A percentile compares a stretch with the other conserved stretches of the same genome.
phyloP scores from a whole-genome alignment of 805 yeast genomes.

The Kazachstania taianensis region DNA sequence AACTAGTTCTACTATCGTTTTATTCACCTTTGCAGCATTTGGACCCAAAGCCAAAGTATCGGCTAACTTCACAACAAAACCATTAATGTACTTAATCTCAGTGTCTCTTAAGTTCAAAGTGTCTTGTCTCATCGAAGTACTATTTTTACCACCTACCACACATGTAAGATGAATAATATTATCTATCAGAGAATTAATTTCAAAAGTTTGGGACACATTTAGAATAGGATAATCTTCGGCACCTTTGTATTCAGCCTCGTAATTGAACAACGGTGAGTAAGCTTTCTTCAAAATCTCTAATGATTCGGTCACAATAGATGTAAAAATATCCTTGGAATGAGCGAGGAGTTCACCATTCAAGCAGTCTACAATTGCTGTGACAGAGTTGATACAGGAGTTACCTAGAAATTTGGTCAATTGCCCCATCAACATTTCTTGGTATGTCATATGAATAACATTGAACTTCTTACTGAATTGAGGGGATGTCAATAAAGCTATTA shows the following conservation, averaged over 20 bases:
- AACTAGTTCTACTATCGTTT: constrained; percentile 28
- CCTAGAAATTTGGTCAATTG: constrained; percentile 71
- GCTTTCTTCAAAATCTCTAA: constrained; percentile 25
- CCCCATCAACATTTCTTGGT: constrained; percentile 41
- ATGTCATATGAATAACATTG: constrained; percentile 28
- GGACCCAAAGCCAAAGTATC: constrained; percentile 30
- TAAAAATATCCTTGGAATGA: constrained; percentile 31
- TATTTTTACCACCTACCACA: constrained; percentile 43
- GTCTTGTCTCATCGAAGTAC: constrained; percentile 49
- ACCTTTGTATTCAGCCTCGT: constrained; percentile 15
- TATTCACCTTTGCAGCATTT: constrained; percentile 22
- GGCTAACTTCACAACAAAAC: constrained; percentile 57
- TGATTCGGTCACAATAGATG: constrained; percentile 28
- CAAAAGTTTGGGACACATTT: constrained; percentile 19
- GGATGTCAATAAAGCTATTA: constrained; percentile 24
- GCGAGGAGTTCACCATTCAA: constrained; percentile 65
- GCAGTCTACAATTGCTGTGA: constrained; percentile 70
- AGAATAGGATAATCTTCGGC: constrained; percentile 23
- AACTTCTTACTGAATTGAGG: constrained; percentile 20
- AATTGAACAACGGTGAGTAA: constrained; percentile 22
- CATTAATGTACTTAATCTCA: constrained; percentile 79
- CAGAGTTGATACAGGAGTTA: constrained; percentile 76
- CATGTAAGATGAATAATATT: constrained; percentile 35
- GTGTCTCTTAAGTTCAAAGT: constrained; percentile 41
- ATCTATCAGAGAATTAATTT: constrained; percentile 28